A percentile compares a stretch with the other conserved stretches of the same genome.
Evolutionary conservation across 495 filamentous ascomycete species (phyloP).

Genomic region (Filosporella fistucella): DNA sequence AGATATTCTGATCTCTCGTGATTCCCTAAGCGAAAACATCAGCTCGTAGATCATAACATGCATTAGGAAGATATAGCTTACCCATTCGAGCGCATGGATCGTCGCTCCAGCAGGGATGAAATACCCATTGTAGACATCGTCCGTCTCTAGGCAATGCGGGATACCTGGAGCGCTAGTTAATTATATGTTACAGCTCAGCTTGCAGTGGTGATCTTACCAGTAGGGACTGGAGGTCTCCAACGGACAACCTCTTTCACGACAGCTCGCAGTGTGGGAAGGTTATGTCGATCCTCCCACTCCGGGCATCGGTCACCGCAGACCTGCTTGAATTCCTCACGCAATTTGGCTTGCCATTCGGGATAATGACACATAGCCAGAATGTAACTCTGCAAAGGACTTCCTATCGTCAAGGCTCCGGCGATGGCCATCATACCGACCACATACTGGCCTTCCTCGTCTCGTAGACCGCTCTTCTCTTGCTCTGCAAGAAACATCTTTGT

Average conservation of each 20-base stretch:
- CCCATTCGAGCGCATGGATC: slow-evolving; percentile 54
- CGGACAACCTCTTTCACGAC: slow-evolving; percentile 47
- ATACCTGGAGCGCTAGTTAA: too few relatives aligned
- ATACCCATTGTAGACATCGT: slow-evolving; percentile 45
- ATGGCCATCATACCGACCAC: slow-evolving; percentile 39
- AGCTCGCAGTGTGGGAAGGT: slow-evolving; percentile 40
- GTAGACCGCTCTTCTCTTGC: slow-evolving; percentile 22
- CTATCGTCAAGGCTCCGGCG: slow-evolving; percentile 39
- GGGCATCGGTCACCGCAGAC: slow-evolving; percentile 52
- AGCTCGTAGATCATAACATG: not conserved
- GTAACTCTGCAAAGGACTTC: slow-evolving; percentile 32
- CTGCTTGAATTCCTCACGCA: slow-evolving; percentile 51
- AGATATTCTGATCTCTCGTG: slow-evolving; percentile 52
- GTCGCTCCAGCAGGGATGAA: slow-evolving; percentile 50
- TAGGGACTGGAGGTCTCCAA: slow-evolving; percentile 48
- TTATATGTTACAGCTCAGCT: slow-evolving; percentile 38
- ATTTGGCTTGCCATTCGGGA: slow-evolving; percentile 46
- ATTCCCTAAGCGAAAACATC: slow-evolving; percentile 41
- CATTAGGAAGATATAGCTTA: not conserved
- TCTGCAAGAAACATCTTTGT: slow-evolving; percentile 24
- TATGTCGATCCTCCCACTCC: slow-evolving; percentile 38
- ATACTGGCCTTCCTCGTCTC: slow-evolving; percentile 30
- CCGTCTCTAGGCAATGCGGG: slow-evolving; percentile 39
- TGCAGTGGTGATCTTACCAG: slow-evolving; percentile 44
- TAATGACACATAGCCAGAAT: slow-evolving; percentile 56